A percentile compares a stretch with the other conserved stretches of the same genome.
Conservation (phyloP, 306 rosid species). For the Sechiopsis laciniata region DNA sequence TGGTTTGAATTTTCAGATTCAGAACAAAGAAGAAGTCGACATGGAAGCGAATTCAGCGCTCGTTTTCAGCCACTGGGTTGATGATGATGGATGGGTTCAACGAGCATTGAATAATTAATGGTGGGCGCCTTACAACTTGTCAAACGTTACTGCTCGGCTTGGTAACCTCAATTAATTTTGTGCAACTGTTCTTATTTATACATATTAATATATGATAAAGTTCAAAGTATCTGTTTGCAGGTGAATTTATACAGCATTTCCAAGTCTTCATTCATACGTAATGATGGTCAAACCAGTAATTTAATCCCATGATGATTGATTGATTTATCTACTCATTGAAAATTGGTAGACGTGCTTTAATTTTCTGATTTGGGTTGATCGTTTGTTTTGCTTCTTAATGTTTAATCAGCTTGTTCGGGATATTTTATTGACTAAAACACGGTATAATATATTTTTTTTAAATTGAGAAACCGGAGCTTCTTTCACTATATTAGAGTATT, state of each 20-base stretch:
- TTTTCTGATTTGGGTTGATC: conserved; percentile 12
- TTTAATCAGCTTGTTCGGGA: background rate
- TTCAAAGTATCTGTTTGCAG: conserved; percentile 9
- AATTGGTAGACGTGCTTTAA: background rate
- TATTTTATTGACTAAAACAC: background rate
- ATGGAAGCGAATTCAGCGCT: background rate
- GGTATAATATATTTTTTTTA: no score
- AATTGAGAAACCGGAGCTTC: no score
- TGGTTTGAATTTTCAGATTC: background rate
- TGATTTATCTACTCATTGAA: background rate
- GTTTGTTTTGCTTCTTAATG: background rate
- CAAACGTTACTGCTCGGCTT: conserved; percentile 10
- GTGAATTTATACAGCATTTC: background rate
- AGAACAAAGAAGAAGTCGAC: background rate
- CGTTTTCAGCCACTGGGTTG: background rate
- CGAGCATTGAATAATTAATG: conserved; percentile 15
- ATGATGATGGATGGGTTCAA: background rate
- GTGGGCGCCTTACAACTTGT: conserved; percentile 6
- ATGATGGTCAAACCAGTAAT: conserved; percentile 7
- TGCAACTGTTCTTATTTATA: background rate
- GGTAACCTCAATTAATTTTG: conserved; percentile 7
- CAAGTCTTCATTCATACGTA: background rate
- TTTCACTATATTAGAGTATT: no score
- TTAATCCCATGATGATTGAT: conserved; percentile 3
- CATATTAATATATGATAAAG: background rate